Evolutionary conservation across 176 grass and related monocot genomes (phyloP).

Genomic region (Microstegium vimineum): DNA sequence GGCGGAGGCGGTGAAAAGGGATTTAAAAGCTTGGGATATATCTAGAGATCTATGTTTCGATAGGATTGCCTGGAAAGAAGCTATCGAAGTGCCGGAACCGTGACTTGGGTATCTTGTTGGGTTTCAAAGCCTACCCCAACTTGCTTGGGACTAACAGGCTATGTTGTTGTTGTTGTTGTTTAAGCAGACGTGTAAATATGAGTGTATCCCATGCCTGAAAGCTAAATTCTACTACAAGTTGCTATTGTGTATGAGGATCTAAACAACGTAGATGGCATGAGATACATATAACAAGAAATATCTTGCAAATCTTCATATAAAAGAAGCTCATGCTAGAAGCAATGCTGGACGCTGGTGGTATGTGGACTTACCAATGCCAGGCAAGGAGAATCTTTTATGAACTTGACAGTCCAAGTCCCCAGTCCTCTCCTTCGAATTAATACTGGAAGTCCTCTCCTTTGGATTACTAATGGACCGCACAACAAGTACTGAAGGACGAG

Average conservation of each 20-base stretch:
- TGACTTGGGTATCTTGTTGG: too few relatives aligned
- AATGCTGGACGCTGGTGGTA: not conserved
- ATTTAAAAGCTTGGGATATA: too few relatives aligned
- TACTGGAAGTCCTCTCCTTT: slow-evolving; percentile 59
- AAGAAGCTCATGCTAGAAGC: not conserved
- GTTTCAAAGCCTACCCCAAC: too few relatives aligned
- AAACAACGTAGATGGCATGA: not conserved
- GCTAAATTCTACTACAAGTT: not conserved
- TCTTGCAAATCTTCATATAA: not conserved
- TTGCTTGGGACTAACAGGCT: too few relatives aligned
- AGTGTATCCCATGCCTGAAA: not conserved
- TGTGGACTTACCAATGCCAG: slow-evolving; percentile 43
- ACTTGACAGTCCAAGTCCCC: slow-evolving; percentile 35
- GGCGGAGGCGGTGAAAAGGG: too few relatives aligned
- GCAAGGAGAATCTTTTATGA: slow-evolving; percentile 70
- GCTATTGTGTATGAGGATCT: not conserved
- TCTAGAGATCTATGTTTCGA: too few relatives aligned
- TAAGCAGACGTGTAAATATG: not conserved
- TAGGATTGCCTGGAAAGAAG: too few relatives aligned
- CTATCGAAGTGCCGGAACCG: too few relatives aligned
- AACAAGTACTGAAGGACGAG: slow-evolving; percentile 43
- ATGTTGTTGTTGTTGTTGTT: too few relatives aligned
- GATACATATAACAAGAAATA: not conserved
- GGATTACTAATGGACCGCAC: slow-evolving; percentile 61
- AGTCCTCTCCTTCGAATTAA: slow-evolving; percentile 73